A percentile compares a stretch with the other conserved stretches of the same genome.
Conservation (phyloP, 768 basidiomycete species). For the Melanogaster broomeanus region DNA sequence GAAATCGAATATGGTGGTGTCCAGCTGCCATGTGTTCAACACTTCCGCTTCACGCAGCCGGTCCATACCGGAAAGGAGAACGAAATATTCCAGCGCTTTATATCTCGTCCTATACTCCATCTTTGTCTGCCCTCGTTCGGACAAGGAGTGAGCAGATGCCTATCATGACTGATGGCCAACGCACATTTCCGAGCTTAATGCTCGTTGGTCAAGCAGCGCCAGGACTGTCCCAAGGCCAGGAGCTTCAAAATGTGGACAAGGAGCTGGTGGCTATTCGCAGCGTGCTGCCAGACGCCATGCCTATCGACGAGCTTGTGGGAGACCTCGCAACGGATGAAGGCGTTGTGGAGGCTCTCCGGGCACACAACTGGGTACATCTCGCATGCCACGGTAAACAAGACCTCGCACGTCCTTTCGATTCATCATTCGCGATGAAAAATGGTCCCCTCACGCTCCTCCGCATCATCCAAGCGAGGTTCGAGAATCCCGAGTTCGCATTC, state of each 20-base stretch:
- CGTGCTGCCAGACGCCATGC: neutral
- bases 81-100: slow-evolving; percentile 7
- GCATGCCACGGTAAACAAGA: slow-evolving; percentile 24
- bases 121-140: slow-evolving; percentile 16
- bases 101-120: slow-evolving; percentile 24
- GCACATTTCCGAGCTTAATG: neutral
- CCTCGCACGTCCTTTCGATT: slow-evolving; percentile 13
- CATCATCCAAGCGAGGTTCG: slow-evolving; percentile 10
- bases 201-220: slow-evolving; percentile 5
- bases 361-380: slow-evolving; percentile 20
- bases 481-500: slow-evolving; percentile 9
- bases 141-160: neutral
- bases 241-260: neutral
- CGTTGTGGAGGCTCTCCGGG: slow-evolving; percentile 4
- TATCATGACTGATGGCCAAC: neutral
- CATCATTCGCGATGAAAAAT: slow-evolving; percentile 6
- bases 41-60: slow-evolving; percentile 22
- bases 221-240: neutral
- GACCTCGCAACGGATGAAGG: neutral
- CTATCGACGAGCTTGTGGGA: neutral
- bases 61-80: slow-evolving; percentile 4
- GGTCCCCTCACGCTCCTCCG: slow-evolving; percentile 1
- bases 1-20: slow-evolving; percentile 16
- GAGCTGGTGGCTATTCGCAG: slow-evolving; percentile 2
- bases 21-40: slow-evolving; percentile 8